Conservation (phyloP, 257 asterid genomes). For the Solanum gandarillasii region DNA sequence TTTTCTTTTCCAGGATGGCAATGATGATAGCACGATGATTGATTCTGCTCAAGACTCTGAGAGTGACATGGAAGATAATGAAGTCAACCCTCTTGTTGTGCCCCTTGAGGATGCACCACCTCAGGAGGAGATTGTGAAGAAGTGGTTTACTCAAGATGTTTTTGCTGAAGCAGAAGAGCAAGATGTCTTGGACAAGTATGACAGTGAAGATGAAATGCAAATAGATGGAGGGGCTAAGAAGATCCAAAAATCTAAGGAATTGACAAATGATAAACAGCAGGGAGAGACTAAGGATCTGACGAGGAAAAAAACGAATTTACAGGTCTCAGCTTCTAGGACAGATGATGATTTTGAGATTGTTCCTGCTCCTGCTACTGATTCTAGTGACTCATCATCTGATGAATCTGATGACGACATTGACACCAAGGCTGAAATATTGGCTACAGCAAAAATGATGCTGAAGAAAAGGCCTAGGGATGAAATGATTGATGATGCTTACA, state of each 20-base stretch:
- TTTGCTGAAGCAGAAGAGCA: slow-evolving; percentile 57
- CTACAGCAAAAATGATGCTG: slow-evolving; percentile 77
- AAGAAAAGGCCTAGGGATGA: slow-evolving; percentile 74
- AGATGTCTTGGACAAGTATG: slow-evolving; percentile 31
- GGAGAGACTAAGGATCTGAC: slow-evolving; percentile 7
- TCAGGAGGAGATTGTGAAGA: slow-evolving; percentile 67
- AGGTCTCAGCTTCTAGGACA: slow-evolving; percentile 9
- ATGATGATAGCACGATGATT: slow-evolving; percentile 18
- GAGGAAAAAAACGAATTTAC: slow-evolving; percentile 4
- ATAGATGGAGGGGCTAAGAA: slow-evolving; percentile 10
- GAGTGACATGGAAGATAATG: slow-evolving; percentile 37
- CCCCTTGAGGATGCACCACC: slow-evolving; percentile 63
- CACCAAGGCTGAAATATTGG: slow-evolving; percentile 75
- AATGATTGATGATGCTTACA: slow-evolving; percentile 81
- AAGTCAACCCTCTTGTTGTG: slow-evolving; percentile 75
- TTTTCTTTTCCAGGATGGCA: slow-evolving; percentile 30
- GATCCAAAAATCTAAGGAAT: slow-evolving; percentile 6
- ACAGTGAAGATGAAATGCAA: slow-evolving; percentile 73
- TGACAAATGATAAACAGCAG: slow-evolving; percentile 2
- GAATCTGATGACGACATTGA: slow-evolving; percentile 49
- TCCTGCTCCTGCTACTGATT: slow-evolving; percentile 77
- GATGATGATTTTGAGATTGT: slow-evolving; percentile 67
- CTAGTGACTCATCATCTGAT: slow-evolving; percentile 59
- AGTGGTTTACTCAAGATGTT: slow-evolving; percentile 93
- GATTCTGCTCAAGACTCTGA: slow-evolving; percentile 67